Percentiles rank a stretch among this genome's conserved stretches.
phyloP scores from a whole-genome alignment of 2,329 filamentous ascomycete genomes.

The Monosporascus sp. region DNA sequence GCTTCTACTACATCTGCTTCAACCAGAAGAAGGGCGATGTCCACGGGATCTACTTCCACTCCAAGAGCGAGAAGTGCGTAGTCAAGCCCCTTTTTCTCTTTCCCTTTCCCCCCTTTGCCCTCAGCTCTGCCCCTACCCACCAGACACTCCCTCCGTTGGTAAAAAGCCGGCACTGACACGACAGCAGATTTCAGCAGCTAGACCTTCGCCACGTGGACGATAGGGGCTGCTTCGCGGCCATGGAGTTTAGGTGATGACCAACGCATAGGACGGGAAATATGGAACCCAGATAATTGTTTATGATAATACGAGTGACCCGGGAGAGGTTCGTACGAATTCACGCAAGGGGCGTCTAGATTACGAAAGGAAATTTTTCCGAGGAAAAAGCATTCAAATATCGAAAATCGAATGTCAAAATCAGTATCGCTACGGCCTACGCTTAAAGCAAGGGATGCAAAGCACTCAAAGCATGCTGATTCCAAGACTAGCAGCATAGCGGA shows the following conservation, averaged over 20 bases:
- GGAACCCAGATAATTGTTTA: neutral
- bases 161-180: slow-evolving; percentile 8
- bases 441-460: too few species aligned
- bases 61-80: slow-evolving; percentile 85
- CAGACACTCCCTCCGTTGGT: neutral
- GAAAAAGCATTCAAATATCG: too few species aligned
- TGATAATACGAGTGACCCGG: neutral
- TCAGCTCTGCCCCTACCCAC: neutral
- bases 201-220: slow-evolving; percentile 86
- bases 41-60: slow-evolving; percentile 95
- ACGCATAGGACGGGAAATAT: slow-evolving; percentile 1
- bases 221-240: slow-evolving; percentile 72
- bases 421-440: too few species aligned
- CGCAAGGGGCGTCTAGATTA: too few species aligned
- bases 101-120: neutral
- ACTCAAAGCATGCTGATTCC: too few species aligned
- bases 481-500: too few species aligned
- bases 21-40: slow-evolving; percentile 84
- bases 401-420: too few species aligned
- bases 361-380: too few species aligned
- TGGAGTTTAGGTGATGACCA: slow-evolving; percentile 73
- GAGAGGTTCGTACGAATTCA: neutral
- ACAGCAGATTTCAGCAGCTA: slow-evolving; percentile 76
- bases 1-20: slow-evolving; percentile 99
- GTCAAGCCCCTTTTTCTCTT: slow-evolving; percentile 31